Base-by-base conservation (phyloP, 164 flowering plant genomes). In the Vitis vinifera region DNA sequence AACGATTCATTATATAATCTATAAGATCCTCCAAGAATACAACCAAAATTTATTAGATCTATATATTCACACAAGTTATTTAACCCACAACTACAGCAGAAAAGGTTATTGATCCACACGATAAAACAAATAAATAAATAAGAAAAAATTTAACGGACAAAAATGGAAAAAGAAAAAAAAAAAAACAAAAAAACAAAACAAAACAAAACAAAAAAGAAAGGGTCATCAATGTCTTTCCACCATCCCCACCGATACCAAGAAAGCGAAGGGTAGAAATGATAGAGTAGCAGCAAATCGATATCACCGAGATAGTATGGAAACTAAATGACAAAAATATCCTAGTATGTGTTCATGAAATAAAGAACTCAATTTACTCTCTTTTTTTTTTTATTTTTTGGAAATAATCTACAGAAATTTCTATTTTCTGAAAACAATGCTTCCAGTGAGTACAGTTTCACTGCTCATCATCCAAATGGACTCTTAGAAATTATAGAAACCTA, bases 301-400 rank as follows among this genome's bases (percentile, higher is more conserved):
- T 47, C 15, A 31, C 59, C 11, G 7, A 15, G 51, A 48, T 27
- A 56, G 56, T 44, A 44, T 10, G 44, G 29, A 4, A 15, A 5
- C 52, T 29, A 37, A 75, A 75, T 16, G 79, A 81, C 84, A 10
- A 71, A 50, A 73, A 55, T 71, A 71, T 59, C 81, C 79, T 67
- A 37, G 55, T 63, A 58, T 13, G 47, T 10, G 14, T 51, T 15
- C 9, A 8, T 12, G 10, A 23, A 23, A 27, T 23, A 59, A 27
- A 59, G 27, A 59, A 10, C 9, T 9, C 2, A 9, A 10, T 3
- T 3, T 37, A 37, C 7, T 37, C 2, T 37, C 4, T 3, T 37
- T 37, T 37, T 37, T 37, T 37, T 37, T 37, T 31, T n/a, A n/a
- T n/a, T 37, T 37, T 37, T 37, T 0, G 8, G 44, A 37, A 37